Percentiles rank a stretch among this genome's conserved stretches.
phyloP scores from a whole-genome alignment of 768 basidiomycete species.

The Strobilomyces dryophilus region DNA sequence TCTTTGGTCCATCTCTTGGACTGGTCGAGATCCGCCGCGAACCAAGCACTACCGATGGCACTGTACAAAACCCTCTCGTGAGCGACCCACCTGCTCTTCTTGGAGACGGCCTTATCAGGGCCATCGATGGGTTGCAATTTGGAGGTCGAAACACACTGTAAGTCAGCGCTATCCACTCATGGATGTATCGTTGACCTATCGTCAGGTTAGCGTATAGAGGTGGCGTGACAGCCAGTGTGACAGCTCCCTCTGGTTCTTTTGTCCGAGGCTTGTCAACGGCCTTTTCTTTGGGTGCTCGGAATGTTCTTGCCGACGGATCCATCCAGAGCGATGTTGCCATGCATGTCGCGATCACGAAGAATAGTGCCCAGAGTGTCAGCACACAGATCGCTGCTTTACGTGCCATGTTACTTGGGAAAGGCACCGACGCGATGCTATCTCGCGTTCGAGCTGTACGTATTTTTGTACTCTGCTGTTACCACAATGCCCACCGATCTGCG shows the following conservation, averaged over 20 bases:
- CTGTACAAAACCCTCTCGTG: slow-evolving; percentile 51
- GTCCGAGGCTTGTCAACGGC: slow-evolving; percentile 60
- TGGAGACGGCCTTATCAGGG: slow-evolving; percentile 11
- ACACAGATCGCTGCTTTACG: slow-evolving; percentile 63
- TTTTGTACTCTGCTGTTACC: neutral
- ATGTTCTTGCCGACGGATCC: slow-evolving; percentile 9
- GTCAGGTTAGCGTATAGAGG: slow-evolving; percentile 60
- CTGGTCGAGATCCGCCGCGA: slow-evolving; percentile 66
- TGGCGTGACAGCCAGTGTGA: slow-evolving; percentile 62
- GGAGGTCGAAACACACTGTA: slow-evolving; percentile 12
- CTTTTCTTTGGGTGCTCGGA: slow-evolving; percentile 50
- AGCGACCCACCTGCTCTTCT: slow-evolving; percentile 33
- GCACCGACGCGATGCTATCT: slow-evolving; percentile 32
- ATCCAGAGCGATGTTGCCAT: slow-evolving; percentile 55
- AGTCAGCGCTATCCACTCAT: slow-evolving; percentile 11
- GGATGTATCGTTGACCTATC: neutral
- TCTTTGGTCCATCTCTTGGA: slow-evolving; percentile 70
- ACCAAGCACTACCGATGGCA: slow-evolving; percentile 66
- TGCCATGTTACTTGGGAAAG: slow-evolving; percentile 54
- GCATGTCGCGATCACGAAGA: slow-evolving; percentile 52
- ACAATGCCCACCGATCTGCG: neutral
- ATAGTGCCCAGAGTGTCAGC: slow-evolving; percentile 48
- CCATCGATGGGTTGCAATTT: slow-evolving; percentile 41
- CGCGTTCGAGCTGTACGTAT: slow-evolving; percentile 14
- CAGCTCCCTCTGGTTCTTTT: slow-evolving; percentile 44